phyloP scores from a whole-genome alignment of 2,329 filamentous ascomycete species.

The Periconia digitata region DNA sequence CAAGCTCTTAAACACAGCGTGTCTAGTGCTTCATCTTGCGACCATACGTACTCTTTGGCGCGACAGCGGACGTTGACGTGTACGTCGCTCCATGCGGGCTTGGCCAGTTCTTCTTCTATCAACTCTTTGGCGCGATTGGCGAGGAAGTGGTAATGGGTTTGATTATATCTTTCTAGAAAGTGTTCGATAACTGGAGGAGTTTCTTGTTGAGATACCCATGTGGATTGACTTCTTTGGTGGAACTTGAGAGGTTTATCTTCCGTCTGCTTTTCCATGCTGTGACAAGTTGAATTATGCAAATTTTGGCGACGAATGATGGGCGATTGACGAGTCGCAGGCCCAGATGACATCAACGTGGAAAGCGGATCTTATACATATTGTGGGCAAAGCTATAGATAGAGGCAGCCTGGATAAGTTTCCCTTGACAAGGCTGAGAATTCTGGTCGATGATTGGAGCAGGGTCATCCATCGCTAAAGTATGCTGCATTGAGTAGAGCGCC shows the following conservation, averaged over 20 bases:
- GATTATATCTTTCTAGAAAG: slow-evolving; percentile 2
- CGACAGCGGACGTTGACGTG: slow-evolving; percentile 6
- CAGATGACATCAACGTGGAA: background rate
- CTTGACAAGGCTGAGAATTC: background rate
- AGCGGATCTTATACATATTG: background rate
- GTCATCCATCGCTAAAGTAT: slow-evolving; percentile 1
- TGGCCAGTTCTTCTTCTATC: slow-evolving; percentile 2
- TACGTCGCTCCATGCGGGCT: slow-evolving; percentile 1
- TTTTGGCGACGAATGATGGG: too few relatives aligned
- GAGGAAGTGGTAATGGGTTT: slow-evolving; percentile 1
- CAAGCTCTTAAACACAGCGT: too few relatives aligned
- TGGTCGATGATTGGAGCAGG: background rate
- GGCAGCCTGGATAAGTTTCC: background rate
- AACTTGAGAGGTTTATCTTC: background rate
- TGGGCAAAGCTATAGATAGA: background rate
- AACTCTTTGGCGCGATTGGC: slow-evolving; percentile 4
- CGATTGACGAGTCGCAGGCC: background rate
- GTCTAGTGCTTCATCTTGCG: too few relatives aligned
- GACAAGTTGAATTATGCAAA: too few relatives aligned
- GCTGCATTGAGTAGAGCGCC: background rate
- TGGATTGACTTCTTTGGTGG: background rate
- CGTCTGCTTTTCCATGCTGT: background rate
- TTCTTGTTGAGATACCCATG: slow-evolving; percentile 1
- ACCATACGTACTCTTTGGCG: slow-evolving; percentile 4
- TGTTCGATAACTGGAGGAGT: background rate